Base-by-base conservation (phyloP, 495 filamentous ascomycete genomes). In the Elasticomyces elasticus region DNA sequence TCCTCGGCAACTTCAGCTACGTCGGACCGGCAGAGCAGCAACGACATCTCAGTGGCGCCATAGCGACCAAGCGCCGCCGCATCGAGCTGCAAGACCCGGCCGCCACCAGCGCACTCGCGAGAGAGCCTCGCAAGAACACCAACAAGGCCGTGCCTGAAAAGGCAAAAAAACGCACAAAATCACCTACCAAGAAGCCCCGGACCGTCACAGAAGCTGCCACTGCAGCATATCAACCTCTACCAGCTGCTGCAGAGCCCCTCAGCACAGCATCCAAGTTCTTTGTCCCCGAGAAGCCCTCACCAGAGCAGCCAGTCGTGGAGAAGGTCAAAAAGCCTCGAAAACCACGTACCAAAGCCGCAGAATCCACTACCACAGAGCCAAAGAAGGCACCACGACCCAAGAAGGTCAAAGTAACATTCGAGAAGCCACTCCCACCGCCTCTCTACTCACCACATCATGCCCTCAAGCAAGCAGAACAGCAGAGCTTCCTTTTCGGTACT, bases 401-500 rank as follows among this genome's bases (percentile, higher is more conserved):
- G 69, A 66, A 74, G 65, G 60, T 75, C 71, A 62, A 72, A 71
- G 46, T 69, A 58, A 63, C 70, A 64, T 23, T 64, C 56, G 33
- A 65, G 63, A 10, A 74, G 63, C 44, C 75, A 60, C 74, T 80
- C 4, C 68, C 89, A 26, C 47, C 53, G 11, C 26, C 37, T 7
- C 50, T 61, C 1, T 55, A 47, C 46, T 87, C 88, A 2, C 91
- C 91, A 1, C 72, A 74, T 49, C 80, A 81, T 37, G 91, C 89
- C 17, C 63, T 80, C 40, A 79, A 79, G 54, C 75, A 81, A 56
- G 69, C 85, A n/a, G 72, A 81, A 4, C 71, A 78, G 6, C 91
- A 94, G 64, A 82, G 90, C 56, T 83, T 95, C 56, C 69, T 95
- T 1, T 97, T 97, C 66, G 91, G 90, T 15, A 95, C 89, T 1